These are phyloP conservation scores for Malus sylvestris DNA, from an alignment of 306 rosid species.

Conservation along the genomic window DNA sequence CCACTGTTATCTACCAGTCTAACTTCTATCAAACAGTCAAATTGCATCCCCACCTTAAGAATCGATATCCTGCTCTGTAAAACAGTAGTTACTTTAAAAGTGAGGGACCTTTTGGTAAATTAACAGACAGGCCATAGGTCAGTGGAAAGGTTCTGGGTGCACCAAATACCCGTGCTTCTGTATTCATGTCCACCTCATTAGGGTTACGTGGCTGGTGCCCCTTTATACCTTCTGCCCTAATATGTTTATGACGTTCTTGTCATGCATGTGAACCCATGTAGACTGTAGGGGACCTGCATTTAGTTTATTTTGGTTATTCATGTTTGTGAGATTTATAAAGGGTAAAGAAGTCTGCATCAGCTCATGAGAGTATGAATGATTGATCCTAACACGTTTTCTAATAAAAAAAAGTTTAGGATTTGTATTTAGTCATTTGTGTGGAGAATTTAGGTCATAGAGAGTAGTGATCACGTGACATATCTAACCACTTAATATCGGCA, in stretches of 20 bases:
- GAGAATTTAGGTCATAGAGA: too few relatives aligned
- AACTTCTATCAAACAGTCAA: not conserved
- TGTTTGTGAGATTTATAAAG: not conserved
- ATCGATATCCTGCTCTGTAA: not conserved
- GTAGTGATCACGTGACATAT: not conserved
- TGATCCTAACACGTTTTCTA: too few relatives aligned
- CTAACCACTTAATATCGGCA: too few relatives aligned
- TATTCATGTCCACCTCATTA: conserved; percentile 41
- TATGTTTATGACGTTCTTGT: conserved; percentile 42
- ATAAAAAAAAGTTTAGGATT: too few relatives aligned
- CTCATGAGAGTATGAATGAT: not conserved
- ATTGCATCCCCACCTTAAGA: not conserved
- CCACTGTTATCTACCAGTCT: conserved; percentile 12
- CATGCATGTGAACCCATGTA: conserved; percentile 54
- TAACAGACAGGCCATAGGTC: not conserved
- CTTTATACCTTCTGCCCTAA: not conserved
- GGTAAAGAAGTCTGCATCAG: not conserved
- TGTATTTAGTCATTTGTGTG: not conserved
- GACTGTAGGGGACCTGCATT: conserved; percentile 23
- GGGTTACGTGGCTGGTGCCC: not conserved
- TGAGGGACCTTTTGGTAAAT: conserved; percentile 5
- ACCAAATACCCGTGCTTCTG: conserved; percentile 70
- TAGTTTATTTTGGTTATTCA: not conserved
- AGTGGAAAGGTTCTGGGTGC: conserved; percentile 21
- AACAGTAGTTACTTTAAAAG: conserved; percentile 17